These are phyloP conservation scores for Santalum album DNA, from an alignment of 164 flowering plant species.

Conservation along the genomic window DNA sequence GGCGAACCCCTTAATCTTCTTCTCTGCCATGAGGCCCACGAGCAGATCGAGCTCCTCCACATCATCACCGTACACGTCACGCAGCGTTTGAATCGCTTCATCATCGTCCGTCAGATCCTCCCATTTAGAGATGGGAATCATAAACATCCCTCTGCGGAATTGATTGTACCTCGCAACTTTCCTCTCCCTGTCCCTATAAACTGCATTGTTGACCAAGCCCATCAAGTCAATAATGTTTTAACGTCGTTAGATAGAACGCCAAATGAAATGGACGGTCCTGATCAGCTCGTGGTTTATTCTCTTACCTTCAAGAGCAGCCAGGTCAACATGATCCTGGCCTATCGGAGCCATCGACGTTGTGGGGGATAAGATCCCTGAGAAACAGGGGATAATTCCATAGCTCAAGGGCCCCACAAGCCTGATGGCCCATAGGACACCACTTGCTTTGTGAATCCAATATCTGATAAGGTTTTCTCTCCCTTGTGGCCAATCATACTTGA, in stretches of 20 bases:
- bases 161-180: slow-evolving; percentile 2
- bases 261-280: too few relatives aligned
- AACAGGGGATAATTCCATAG: slow-evolving; percentile 36
- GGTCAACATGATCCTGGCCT: slow-evolving; percentile 35
- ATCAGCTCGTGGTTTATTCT: not conserved
- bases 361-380: slow-evolving; percentile 26
- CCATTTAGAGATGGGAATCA: slow-evolving; percentile 1
- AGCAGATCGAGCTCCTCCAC: slow-evolving; percentile 1
- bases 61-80: slow-evolving; percentile 1
- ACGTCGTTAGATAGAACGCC: too few relatives aligned
- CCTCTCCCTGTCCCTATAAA: slow-evolving; percentile 1
- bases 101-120: slow-evolving; percentile 1
- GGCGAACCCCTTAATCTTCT: slow-evolving; percentile 1
- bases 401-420: slow-evolving; percentile 33
- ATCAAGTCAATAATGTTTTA: not conserved
- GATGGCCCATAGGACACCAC: slow-evolving; percentile 51
- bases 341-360: slow-evolving; percentile 21
- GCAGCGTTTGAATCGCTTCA: not conserved
- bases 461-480: slow-evolving; percentile 20
- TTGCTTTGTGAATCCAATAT: slow-evolving; percentile 24
- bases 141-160: not conserved
- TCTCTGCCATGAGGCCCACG: slow-evolving; percentile 1
- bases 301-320: slow-evolving; percentile 32
- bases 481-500: slow-evolving; percentile 25
- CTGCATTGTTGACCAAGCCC: not conserved